Conservation (phyloP, 2,329 filamentous ascomycete genomes). For the Karstenula rhodostoma region DNA sequence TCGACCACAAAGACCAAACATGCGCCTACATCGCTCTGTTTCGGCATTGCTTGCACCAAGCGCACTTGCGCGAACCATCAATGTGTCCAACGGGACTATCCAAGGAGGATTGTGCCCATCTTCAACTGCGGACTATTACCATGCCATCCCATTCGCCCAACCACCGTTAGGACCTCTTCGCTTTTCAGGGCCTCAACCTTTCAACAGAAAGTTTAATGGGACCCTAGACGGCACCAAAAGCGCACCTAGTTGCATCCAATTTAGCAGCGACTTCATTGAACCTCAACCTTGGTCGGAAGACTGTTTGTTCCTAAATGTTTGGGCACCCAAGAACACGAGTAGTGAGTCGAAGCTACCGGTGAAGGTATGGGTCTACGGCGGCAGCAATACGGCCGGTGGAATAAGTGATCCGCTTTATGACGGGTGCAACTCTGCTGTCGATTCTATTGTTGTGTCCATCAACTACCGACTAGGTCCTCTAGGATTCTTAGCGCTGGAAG, state of each 20-base stretch:
- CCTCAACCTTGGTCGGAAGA: constrained; percentile 8
- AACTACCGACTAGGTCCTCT: constrained; percentile 7
- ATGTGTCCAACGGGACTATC: not conserved
- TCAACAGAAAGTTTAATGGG: constrained; percentile 2
- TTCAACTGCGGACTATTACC: constrained; percentile 3
- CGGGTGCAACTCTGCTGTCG: constrained; percentile 1
- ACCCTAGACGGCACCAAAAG: not conserved
- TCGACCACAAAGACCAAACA: not conserved
- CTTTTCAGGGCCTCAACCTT: constrained; percentile 3
- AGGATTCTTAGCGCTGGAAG: not conserved
- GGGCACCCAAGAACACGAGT: not conserved
- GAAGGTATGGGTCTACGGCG: constrained; percentile 7
- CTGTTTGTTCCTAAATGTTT: constrained; percentile 5
- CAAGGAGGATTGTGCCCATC: constrained; percentile 1
- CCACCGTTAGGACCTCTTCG: constrained; percentile 1
- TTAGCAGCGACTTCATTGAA: not conserved
- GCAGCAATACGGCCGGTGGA: not conserved
- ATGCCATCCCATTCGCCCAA: constrained; percentile 5
- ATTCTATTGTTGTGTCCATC: constrained; percentile 1
- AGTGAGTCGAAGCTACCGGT: not conserved
- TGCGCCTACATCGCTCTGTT: not conserved
- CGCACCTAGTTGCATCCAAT: constrained; percentile 5
- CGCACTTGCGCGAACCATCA: not conserved
- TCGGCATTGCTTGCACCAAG: not conserved
- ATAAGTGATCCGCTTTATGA: constrained; percentile 1